phyloP scores from a whole-genome alignment of 2,329 filamentous ascomycete species.

The Elsinoe batatas region DNA sequence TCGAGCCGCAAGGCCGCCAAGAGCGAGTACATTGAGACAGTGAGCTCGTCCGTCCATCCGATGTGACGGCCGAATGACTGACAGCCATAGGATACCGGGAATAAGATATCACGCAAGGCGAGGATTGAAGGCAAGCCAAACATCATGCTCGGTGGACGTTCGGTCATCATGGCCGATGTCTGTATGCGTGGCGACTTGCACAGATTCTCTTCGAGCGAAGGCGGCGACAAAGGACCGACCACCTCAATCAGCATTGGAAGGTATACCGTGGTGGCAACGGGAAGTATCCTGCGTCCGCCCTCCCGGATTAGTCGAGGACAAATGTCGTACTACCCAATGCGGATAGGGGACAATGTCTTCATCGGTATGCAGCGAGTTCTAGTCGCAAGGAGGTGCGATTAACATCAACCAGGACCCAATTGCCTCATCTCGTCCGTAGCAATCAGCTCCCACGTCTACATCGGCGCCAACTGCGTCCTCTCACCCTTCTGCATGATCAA shows the following conservation, averaged over 20 bases:
- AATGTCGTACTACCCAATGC: constrained; percentile 75
- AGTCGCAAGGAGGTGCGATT: background rate
- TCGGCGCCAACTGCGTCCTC: constrained; percentile 67
- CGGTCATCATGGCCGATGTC: constrained; percentile 89
- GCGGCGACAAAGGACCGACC: constrained; percentile 21
- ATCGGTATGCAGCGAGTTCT: constrained; percentile 47
- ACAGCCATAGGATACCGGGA: constrained; percentile 72
- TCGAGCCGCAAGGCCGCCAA: constrained; percentile 53
- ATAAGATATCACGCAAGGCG: constrained; percentile 91
- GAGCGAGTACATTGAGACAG: constrained; percentile 95
- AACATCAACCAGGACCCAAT: constrained; percentile 27
- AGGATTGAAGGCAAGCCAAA: constrained; percentile 92
- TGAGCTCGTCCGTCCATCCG: constrained; percentile 35
- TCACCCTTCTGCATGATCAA: constrained; percentile 87
- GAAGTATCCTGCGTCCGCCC: constrained; percentile 71
- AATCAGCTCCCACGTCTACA: constrained; percentile 76
- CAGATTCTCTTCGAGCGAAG: constrained; percentile 35
- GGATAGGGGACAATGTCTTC: constrained; percentile 91
- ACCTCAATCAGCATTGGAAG: constrained; percentile 76
- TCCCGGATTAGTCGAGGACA: constrained; percentile 68
- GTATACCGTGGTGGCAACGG: constrained; percentile 78
- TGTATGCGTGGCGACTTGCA: constrained; percentile 86
- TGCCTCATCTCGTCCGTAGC: constrained; percentile 73
- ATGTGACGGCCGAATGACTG: background rate
- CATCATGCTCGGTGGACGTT: constrained; percentile 90